Conservation (phyloP, 2,329 filamentous ascomycete genomes). For the Dothiorella sarmentorum region DNA sequence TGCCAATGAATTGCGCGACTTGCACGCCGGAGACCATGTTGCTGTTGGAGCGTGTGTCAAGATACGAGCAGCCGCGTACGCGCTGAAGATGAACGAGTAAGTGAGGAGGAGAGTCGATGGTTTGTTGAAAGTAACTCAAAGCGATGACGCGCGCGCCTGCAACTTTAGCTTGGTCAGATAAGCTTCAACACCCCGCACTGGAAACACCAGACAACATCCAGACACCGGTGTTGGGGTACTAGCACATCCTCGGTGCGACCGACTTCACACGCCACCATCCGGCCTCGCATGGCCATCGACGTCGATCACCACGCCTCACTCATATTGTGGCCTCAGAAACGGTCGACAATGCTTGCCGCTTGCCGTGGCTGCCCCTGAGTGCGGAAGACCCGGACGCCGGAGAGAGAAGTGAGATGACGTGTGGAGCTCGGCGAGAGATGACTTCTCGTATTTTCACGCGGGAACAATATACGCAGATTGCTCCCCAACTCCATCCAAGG, state of each 20-base stretch:
- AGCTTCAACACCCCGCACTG: conserved; percentile 1
- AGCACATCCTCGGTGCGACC: too few relatives aligned
- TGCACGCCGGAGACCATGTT: background rate
- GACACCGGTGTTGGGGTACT: too few relatives aligned
- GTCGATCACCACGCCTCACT: too few relatives aligned
- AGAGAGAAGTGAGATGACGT: too few relatives aligned
- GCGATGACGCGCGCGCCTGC: background rate
- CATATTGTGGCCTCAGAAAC: too few relatives aligned
- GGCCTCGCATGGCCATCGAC: too few relatives aligned
- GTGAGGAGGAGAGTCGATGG: background rate
- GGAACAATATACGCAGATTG: background rate
- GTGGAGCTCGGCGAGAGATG: background rate
- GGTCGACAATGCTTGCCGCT: too few relatives aligned
- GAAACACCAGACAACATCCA: too few relatives aligned
- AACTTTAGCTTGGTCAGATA: background rate
- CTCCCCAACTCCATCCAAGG: background rate
- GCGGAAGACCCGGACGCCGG: too few relatives aligned
- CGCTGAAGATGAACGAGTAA: background rate
- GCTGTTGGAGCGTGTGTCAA: too few relatives aligned
- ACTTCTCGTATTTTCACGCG: background rate
- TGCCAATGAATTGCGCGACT: conserved; percentile 8
- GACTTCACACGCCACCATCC: too few relatives aligned
- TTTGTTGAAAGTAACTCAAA: background rate
- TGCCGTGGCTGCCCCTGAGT: background rate
- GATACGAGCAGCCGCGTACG: background rate